Conservation (phyloP, 768 basidiomycete genomes). For the Dioszegia hungarica region DNA sequence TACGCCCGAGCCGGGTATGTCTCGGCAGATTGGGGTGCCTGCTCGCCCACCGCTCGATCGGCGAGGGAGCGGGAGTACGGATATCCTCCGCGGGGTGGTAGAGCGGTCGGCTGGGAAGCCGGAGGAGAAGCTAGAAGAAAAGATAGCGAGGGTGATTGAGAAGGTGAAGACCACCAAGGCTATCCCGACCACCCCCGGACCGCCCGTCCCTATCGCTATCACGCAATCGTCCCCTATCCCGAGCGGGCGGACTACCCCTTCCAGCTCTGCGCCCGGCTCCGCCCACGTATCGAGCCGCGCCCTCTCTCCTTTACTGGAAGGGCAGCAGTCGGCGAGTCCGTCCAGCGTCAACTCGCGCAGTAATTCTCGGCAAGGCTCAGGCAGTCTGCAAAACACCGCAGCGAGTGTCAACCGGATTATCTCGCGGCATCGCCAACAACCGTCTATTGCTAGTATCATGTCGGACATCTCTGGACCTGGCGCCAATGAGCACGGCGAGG, state of each 20-base stretch:
- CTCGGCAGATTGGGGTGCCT: background rate
- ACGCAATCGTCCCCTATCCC: background rate
- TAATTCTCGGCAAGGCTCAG: conserved; percentile 2
- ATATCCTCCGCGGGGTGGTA: conserved; percentile 47
- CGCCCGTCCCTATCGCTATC: background rate
- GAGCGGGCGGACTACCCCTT: conserved; percentile 2
- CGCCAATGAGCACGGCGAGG: conserved; percentile 15
- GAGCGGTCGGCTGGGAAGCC: conserved; percentile 24
- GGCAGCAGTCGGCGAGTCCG: conserved; percentile 6
- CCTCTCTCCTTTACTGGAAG: conserved; percentile 20
- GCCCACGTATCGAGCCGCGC: conserved; percentile 4
- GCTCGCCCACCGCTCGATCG: conserved; percentile 1
- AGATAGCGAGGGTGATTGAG: conserved; percentile 49
- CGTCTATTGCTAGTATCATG: conserved; percentile 70
- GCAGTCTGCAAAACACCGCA: conserved; percentile 21
- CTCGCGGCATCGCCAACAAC: conserved; percentile 51
- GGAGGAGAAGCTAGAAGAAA: conserved; percentile 45
- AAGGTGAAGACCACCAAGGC: conserved; percentile 38
- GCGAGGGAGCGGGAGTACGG: conserved; percentile 13
- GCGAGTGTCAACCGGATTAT: conserved; percentile 32
- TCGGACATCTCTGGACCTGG: conserved; percentile 51
- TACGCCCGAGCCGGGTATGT: conserved; percentile 27
- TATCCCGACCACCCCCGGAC: too few relatives aligned
- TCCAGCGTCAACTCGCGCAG: conserved; percentile 9
- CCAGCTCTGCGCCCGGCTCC: background rate